Evolutionary conservation across 441 rosid genomes (phyloP).

Genomic region (Macaranga tanarius): DNA sequence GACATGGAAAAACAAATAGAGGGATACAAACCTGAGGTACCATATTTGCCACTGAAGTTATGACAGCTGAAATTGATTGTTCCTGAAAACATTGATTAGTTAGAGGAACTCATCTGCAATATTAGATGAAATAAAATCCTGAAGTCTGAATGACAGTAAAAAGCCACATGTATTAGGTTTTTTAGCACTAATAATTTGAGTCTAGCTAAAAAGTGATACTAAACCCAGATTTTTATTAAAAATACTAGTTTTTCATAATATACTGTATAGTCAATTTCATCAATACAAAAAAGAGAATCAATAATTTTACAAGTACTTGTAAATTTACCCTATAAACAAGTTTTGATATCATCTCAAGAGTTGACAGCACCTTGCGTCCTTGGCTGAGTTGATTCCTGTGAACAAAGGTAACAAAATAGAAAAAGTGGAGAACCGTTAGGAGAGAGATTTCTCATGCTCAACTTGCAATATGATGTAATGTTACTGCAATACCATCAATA

Average conservation of each 20-base stretch:
- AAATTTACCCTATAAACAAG: slow-evolving; percentile 71
- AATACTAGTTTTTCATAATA: background rate
- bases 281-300: background rate
- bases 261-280: too few relatives aligned
- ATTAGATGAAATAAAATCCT: background rate
- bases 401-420: slow-evolving; percentile 28
- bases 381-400: slow-evolving; percentile 77
- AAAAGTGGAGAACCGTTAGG: background rate
- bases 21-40: slow-evolving; percentile 71
- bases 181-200: background rate
- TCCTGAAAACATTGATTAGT: slow-evolving; percentile 51
- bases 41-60: slow-evolving; percentile 82
- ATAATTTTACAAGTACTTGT: slow-evolving; percentile 11
- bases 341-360: slow-evolving; percentile 77
- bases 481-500: background rate
- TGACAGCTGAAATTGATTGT: slow-evolving; percentile 85
- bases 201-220: slow-evolving; percentile 3
- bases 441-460: slow-evolving; percentile 8
- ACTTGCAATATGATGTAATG: background rate
- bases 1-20: slow-evolving; percentile 1
- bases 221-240: background rate
- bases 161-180: background rate
- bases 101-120: slow-evolving; percentile 13
- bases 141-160: background rate
- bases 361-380: slow-evolving; percentile 81